Percentiles rank a stretch among this genome's conserved stretches.
phyloP scores from a whole-genome alignment of 1,284 basidiomycete species.

The Megacollybia platyphylla region DNA sequence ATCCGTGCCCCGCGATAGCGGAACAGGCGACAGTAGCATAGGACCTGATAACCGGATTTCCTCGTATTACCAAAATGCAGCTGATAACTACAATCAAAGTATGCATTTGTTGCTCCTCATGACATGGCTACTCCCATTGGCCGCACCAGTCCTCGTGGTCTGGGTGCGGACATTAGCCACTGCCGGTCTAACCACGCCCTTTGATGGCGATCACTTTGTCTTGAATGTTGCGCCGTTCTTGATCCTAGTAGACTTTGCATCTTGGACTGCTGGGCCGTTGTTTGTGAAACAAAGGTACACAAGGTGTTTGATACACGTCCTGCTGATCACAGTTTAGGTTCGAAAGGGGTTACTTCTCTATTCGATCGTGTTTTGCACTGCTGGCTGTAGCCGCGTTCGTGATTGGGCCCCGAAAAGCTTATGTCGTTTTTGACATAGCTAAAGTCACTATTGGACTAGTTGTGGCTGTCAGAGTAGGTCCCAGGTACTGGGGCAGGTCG shows the following conservation, averaged over 20 bases:
- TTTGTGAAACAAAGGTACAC: conserved; percentile 26
- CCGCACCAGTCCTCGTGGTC: conserved; percentile 71
- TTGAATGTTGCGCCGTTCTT: conserved; percentile 56
- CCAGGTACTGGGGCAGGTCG: conserved; percentile 29
- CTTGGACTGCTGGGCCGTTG: conserved; percentile 27
- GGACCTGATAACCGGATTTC: conserved; percentile 1
- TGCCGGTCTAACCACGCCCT: conserved; percentile 62
- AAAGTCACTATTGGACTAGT: conserved; percentile 24
- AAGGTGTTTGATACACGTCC: neutral
- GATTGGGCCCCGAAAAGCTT: conserved; percentile 45
- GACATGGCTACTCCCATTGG: conserved; percentile 74
- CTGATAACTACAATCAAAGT: conserved; percentile 35
- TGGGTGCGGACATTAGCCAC: conserved; percentile 81
- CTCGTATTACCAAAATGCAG: conserved; percentile 7
- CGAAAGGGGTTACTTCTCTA: conserved; percentile 19
- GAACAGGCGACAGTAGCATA: neutral
- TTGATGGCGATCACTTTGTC: conserved; percentile 69
- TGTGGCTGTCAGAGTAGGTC: conserved; percentile 25
- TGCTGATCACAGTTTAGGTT: conserved; percentile 17
- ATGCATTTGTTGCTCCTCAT: conserved; percentile 64
- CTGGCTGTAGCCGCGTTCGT: conserved; percentile 42
- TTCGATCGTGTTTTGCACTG: conserved; percentile 34
- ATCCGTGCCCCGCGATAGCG: conserved; percentile 7
- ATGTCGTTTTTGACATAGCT: conserved; percentile 44
- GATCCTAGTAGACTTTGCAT: conserved; percentile 48